These are phyloP conservation scores for Salix viminalis DNA, from an alignment of 345 rosid species.

Conservation along the genomic window DNA sequence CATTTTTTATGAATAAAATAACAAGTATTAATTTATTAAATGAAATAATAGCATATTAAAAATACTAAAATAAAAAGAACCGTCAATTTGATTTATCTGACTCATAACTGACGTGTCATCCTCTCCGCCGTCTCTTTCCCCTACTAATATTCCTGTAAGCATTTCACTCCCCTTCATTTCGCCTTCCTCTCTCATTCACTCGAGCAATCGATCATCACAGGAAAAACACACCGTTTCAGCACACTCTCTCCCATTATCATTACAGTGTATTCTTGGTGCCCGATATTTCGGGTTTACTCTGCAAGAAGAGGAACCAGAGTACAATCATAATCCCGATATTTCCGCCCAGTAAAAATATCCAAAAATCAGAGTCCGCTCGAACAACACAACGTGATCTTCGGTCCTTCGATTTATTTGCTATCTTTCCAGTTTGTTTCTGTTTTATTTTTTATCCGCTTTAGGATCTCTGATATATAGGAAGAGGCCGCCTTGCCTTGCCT, in stretches of 20 bases:
- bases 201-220: background rate
- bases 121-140: background rate
- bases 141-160: background rate
- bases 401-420: background rate
- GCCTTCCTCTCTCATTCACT: background rate
- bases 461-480: background rate
- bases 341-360: background rate
- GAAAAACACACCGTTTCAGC: background rate
- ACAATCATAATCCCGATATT: background rate
- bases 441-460: background rate
- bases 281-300: background rate
- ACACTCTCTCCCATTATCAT: background rate
- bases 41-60: too few species aligned
- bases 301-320: background rate
- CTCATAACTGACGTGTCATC: background rate
- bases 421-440: background rate
- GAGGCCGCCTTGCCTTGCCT: conserved; percentile 2
- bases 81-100: background rate
- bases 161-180: background rate
- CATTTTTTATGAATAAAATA: too few species aligned
- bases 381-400: background rate
- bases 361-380: background rate
- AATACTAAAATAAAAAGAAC: background rate
- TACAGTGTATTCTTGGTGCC: background rate
- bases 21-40: too few species aligned